Base-by-base conservation (phyloP, 257 asterid genomes). In the Scutellaria baicalensis region DNA sequence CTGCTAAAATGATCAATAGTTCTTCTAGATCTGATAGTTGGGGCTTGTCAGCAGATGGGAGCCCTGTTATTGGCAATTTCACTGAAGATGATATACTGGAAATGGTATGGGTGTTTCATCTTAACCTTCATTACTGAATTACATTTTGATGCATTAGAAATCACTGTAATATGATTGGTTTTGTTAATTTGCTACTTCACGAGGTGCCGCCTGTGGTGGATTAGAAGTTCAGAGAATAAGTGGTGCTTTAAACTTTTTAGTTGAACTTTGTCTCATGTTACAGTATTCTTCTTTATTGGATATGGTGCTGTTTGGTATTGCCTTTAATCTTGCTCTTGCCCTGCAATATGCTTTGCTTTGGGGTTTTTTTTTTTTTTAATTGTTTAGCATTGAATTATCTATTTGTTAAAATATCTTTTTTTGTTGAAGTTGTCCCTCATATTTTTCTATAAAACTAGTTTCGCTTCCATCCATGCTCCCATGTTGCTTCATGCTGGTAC, bases 81-180 rank as follows among this genome's bases (percentile, higher is more conserved):
- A 90, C 97, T 43, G 97, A 93, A 68, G 94, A 93, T 72, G 97
- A 90, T 83, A 80, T 93, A 69, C 88, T 93, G 69, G 89, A 89
- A 69, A 93, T 90, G 98, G 96, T 90, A 80, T 52, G 69, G 80
- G 58, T 66, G 77, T 75, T 74, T 75, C 74, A 51, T 77, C 72
- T 78, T 59, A 48, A 58, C 36, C 70, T 66, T 43, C 66, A 52
- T 6, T 40, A 43, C 13, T 62, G 18, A 48, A 49, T 67, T 52
- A 58, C 49, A 39, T 33, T 9, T 70, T 59, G 40, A 6, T 77
- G 66, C 56, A 73, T 64, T 69, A n/a, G 65, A 71, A 33, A 64
- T 17, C 63, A 49, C 59, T 73, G 57, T 45, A 13, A 44, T 58
- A 21, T 35, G 31, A 12, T 23, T 66, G 68, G 54, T 57, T 73